Evolutionary conservation across 139 green algal species (phyloP), one percentile per base, ranked within the genome.

Genomic region (Spirogloea muscicola): DNA sequence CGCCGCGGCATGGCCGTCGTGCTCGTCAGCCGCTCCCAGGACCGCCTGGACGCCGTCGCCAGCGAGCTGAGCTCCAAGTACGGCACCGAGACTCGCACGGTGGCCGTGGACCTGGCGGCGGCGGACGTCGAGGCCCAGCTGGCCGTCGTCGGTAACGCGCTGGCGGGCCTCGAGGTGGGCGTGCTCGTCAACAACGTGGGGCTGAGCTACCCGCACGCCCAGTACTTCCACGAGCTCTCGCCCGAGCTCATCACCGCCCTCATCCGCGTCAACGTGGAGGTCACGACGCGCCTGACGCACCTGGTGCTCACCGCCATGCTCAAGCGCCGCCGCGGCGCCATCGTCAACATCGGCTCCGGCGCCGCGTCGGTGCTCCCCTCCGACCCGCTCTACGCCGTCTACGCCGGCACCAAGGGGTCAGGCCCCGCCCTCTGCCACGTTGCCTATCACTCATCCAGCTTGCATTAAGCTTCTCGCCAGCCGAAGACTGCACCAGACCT

Each of bases 171-270:
- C 5, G 84, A 93, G n/a, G 78, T 95, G 7, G 90, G 88, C 27
- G 49, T 95, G 7, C 86, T 95, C 21, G 79, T 95, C 34, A 95
- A 95, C 84, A 95, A 95, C 59, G 90, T 88, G 4, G 90, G 90
- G 18, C 68, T 93, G 72, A 90, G 84, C 0, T 94, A 95, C 60
- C 86, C 89, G 46, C 83, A 95, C 69, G 82, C 88, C 9, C 80
- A 91, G 31, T 46, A 66, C 57, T 60, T 80, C 10, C 62, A 80
- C 64, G 72, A 80, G 29, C 33, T 92, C 0, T 69, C 82, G 38
- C 72, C 82, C 10, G 41, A 82, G 27, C 33, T 65, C 3, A 77
- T 89, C 3, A 39, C 72, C 3, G 49, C 86, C 49, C 76, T 95
- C 25, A 84, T 95, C 29, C 34, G 31, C 3, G 37, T 85, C 38